Conservation (phyloP, 768 basidiomycete species). For the Tricholoma furcatifolium region DNA sequence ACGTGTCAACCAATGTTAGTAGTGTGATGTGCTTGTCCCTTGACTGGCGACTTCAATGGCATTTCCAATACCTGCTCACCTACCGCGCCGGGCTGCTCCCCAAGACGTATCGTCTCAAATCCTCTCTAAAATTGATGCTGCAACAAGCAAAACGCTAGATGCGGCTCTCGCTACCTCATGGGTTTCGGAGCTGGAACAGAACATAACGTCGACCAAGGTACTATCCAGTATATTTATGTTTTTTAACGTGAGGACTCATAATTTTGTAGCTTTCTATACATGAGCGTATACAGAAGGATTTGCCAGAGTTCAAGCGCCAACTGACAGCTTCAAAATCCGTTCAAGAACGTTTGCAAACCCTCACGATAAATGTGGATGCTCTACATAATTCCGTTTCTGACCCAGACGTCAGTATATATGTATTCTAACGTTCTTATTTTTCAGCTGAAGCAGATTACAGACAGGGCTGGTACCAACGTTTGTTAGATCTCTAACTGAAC, state of each 20-base stretch:
- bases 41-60: constrained; percentile 49
- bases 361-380: constrained; percentile 52
- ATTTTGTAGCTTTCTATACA: constrained; percentile 60
- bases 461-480: constrained; percentile 66
- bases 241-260: constrained; percentile 1
- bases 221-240: constrained; percentile 8
- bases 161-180: constrained; percentile 65
- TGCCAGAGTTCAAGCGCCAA: constrained; percentile 64
- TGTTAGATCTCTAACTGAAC: constrained; percentile 51
- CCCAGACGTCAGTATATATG: constrained; percentile 49
- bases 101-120: constrained; percentile 72
- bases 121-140: constrained; percentile 66
- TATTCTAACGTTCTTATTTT: neutral
- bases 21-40: constrained; percentile 13
- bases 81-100: constrained; percentile 59
- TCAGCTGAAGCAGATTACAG: constrained; percentile 35
- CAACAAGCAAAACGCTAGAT: constrained; percentile 54
- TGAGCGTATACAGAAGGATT: constrained; percentile 66
- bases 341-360: constrained; percentile 52
- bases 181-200: constrained; percentile 70
- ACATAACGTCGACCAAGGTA: constrained; percentile 74
- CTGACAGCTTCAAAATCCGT: constrained; percentile 60
- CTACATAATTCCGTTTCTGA: constrained; percentile 53
- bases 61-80: constrained; percentile 69
- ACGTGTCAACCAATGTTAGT: too few relatives aligned